Base-by-base conservation (phyloP, 768 basidiomycete genomes). In the Tremella yokohamensis region DNA sequence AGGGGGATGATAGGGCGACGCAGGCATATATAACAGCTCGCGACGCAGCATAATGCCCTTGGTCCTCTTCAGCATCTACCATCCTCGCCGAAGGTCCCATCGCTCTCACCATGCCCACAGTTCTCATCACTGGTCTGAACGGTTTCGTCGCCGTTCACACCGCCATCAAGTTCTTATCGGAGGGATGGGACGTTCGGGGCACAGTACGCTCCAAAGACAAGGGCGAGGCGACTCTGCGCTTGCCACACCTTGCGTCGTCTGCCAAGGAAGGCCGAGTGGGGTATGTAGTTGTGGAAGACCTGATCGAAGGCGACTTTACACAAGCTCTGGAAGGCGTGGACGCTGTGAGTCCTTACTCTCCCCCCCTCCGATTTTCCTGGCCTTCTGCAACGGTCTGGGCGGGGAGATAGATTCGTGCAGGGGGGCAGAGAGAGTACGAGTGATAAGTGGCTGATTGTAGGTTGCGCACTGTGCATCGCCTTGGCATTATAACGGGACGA, bases 181-280 rank as follows among this genome's bases (percentile, higher is more conserved):
- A 67, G 26, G 73, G 70, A 9, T 70, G 68, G 68, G 60, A 51
- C 19, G 73, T 74, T 7, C 60, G 66, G 18, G 73, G 73, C n/a
- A 74, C 73, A 16, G 70, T 72, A 34, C 60, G 73, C n/a, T 60
- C 62, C 0, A 48, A 49, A 12, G 57, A 53, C 9, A 71, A 74
- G 58, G 65, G 20, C 25, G 62, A 66, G 9, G 45, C 40, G 39
- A 61, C 66, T 20, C 26, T 55, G n/a, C n/a, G 56, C 1, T 49
- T 68, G 1, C 62, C 68, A 8, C 25, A 22, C 7, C 62, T 72
- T 40, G 56, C 58, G 56, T 20, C 53, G n/a, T 72, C 54, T 40
- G 49, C 34, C 18, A 42, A 60, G 11, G 40, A 60, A 42, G 60
- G 54, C 15, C 60, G 66, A 47, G 20, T 74, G 15, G 59, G 63